These are phyloP conservation scores for Tolypocladium cylindrosporum DNA, from an alignment of 2,329 filamentous ascomycete species.

Conservation along the genomic window DNA sequence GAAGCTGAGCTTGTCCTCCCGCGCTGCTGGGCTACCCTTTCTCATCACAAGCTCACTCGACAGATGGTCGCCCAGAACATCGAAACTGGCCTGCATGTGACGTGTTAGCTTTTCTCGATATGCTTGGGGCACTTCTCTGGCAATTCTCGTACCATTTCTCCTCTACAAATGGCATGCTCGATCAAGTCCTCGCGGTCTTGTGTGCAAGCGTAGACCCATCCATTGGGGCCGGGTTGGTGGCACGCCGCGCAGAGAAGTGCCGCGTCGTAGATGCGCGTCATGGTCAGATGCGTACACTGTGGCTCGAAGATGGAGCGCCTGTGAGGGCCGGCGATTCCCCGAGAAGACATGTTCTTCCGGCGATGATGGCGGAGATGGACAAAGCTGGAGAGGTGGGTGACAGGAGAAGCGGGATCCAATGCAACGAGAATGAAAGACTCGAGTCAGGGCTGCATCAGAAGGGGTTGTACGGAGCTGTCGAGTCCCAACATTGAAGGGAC, in stretches of 20 bases:
- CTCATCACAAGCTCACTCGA: slow-evolving; percentile 22
- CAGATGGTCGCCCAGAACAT: slow-evolving; percentile 23
- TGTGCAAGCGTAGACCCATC: slow-evolving; percentile 66
- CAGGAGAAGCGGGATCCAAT: not conserved
- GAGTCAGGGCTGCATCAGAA: not conserved
- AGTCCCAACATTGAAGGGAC: not conserved
- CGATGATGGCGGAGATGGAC: not conserved
- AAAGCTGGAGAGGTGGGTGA: not conserved
- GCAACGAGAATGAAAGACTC: not conserved
- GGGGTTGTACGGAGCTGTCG: too few species aligned
- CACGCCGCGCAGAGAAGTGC: slow-evolving; percentile 49
- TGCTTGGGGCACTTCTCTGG: not conserved
- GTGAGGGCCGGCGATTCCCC: slow-evolving; percentile 2
- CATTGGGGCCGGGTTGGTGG: slow-evolving; percentile 41
- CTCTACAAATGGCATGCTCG: slow-evolving; percentile 16
- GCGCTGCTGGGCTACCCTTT: slow-evolving; percentile 27
- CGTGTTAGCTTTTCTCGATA: not conserved
- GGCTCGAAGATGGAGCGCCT: slow-evolving; percentile 14
- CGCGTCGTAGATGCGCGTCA: slow-evolving; percentile 53
- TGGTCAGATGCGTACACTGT: slow-evolving; percentile 56
- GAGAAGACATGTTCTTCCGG: slow-evolving; percentile 2
- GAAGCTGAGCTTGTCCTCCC: slow-evolving; percentile 32
- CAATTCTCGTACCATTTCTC: slow-evolving; percentile 7
- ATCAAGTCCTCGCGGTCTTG: slow-evolving; percentile 46
- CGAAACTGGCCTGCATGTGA: slow-evolving; percentile 19